These are phyloP conservation scores for Thalassiosira mediterranea DNA, from an alignment of 352 stramenopile genomes.

Conservation along the genomic window DNA sequence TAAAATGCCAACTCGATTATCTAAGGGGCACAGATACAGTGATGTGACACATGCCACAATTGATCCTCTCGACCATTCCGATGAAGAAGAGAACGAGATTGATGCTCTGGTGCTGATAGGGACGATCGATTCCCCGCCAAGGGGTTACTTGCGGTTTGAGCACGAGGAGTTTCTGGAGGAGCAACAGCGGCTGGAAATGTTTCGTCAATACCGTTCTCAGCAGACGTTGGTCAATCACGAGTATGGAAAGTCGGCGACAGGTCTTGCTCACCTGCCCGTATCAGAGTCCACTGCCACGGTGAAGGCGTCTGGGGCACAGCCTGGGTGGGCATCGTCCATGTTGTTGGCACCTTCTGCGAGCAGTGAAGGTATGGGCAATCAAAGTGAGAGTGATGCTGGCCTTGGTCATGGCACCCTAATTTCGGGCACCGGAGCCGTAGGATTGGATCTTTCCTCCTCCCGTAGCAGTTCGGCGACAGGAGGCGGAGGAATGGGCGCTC, in stretches of 20 bases:
- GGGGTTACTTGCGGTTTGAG: conserved; percentile 74
- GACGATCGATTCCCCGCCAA: conserved; percentile 69
- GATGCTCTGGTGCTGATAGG: conserved; percentile 76
- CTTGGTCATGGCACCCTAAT: too few relatives aligned
- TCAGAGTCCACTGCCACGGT: conserved; percentile 34
- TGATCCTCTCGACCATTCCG: not conserved
- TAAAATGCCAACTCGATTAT: conserved; percentile 11
- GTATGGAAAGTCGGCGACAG: not conserved
- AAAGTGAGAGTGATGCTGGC: too few relatives aligned
- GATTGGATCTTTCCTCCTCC: conserved; percentile 45
- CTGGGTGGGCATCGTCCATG: conserved; percentile 17
- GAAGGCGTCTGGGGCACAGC: conserved; percentile 26
- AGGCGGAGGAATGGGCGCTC: too few relatives aligned
- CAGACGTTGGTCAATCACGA: not conserved
- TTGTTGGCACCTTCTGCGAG: conserved; percentile 6
- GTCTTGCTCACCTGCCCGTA: conserved; percentile 6
- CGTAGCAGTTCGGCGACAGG: too few relatives aligned
- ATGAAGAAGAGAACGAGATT: conserved; percentile 5
- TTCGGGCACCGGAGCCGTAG: conserved; percentile 3
- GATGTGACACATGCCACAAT: not conserved
- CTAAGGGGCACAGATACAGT: not conserved
- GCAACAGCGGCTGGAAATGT: conserved; percentile 25
- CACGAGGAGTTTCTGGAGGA: conserved; percentile 54
- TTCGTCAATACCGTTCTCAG: conserved; percentile 14
- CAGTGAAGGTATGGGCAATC: conserved; percentile 3